These are phyloP conservation scores for Papiliotrema terrestris DNA, from an alignment of 1,284 basidiomycete genomes.

Conservation along the genomic window DNA sequence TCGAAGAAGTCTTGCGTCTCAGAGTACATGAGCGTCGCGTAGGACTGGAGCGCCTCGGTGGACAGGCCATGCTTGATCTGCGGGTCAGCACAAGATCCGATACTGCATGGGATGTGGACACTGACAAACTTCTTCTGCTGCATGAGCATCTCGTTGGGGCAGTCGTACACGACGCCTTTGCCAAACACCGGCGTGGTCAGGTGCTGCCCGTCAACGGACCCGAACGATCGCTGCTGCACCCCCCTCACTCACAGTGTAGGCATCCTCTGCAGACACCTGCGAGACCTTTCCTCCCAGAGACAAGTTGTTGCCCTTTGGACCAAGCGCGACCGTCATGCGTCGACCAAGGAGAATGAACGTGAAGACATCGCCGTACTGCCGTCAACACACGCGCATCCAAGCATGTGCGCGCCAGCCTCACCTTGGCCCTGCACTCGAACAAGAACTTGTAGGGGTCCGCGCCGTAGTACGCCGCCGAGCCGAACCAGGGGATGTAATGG, in stretches of 20 bases:
- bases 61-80: conserved; percentile 86
- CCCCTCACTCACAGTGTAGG: conserved; percentile 69
- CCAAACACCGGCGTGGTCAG: conserved; percentile 92
- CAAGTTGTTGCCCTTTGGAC: conserved; percentile 90
- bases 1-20: conserved; percentile 73
- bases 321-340: conserved; percentile 85
- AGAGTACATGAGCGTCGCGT: conserved; percentile 84
- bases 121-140: conserved; percentile 92
- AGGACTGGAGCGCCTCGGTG: conserved; percentile 84
- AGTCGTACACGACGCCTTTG: conserved; percentile 95
- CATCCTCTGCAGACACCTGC: conserved; percentile 92
- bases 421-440: conserved; percentile 75
- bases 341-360: conserved; percentile 89
- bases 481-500: conserved; percentile 71
- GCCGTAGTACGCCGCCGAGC: conserved; percentile 71
- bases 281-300: conserved; percentile 89
- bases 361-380: conserved; percentile 71
- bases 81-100: conserved; percentile 5
- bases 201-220: conserved; percentile 54
- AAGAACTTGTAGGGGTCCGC: conserved; percentile 77
- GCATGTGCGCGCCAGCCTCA: conserved; percentile 43
- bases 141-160: conserved; percentile 96
- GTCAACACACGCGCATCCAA: background rate
- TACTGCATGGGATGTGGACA: background rate
- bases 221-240: background rate